These are phyloP conservation scores for Solanum clarkiae DNA, from an alignment of 257 asterid species.

Conservation along the genomic window DNA sequence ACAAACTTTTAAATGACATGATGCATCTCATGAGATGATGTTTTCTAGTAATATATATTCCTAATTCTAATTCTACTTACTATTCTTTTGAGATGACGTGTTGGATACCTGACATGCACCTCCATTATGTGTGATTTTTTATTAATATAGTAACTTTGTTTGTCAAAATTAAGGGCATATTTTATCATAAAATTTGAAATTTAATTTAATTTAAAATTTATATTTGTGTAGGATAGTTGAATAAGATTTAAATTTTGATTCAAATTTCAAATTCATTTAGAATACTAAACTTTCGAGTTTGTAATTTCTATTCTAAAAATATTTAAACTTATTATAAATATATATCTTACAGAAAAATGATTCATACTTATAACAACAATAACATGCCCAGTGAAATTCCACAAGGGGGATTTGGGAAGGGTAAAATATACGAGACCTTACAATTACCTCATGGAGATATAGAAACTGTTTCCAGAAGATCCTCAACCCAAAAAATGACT, in stretches of 20 bases:
- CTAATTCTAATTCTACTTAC: neutral
- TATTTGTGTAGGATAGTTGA: neutral
- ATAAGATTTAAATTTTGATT: neutral
- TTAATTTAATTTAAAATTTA: neutral
- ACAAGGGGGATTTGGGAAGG: rapidly evolving
- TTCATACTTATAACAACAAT: too few species aligned
- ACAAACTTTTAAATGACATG: neutral
- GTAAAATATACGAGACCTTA: too few species aligned
- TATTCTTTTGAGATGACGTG: neutral
- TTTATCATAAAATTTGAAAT: neutral
- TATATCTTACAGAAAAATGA: too few species aligned
- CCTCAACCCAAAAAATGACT: too few species aligned
- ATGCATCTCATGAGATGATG: neutral
- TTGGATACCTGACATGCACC: too few species aligned
- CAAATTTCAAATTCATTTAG: neutral
- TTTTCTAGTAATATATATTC: neutral
- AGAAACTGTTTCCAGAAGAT: too few species aligned
- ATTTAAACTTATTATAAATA: too few species aligned
- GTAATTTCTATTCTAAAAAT: neutral
- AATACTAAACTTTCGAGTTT: neutral
- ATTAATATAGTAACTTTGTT: neutral
- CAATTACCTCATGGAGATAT: too few species aligned
- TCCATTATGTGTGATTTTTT: neutral
- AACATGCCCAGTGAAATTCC: too few species aligned
- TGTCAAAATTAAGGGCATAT: neutral